These are phyloP conservation scores for Cyberlindnera subsufficiens DNA, from an alignment of 805 yeast species.

Conservation along the genomic window DNA sequence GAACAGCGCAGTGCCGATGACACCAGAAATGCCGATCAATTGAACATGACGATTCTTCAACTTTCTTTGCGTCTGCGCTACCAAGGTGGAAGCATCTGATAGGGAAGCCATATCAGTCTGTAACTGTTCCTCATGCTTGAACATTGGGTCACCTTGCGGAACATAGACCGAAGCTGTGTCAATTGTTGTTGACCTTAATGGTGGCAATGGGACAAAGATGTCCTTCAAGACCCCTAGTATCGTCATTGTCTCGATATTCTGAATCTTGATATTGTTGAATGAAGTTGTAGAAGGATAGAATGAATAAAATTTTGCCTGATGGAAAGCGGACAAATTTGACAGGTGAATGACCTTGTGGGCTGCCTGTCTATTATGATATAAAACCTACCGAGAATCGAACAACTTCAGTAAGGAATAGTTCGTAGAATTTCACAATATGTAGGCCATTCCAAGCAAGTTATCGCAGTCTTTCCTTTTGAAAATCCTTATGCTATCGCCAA, in stretches of 20 bases:
- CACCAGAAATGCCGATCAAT: constrained; percentile 74
- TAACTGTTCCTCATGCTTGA: not conserved
- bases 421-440: too few relatives aligned
- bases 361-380: not conserved
- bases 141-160: constrained; percentile 1
- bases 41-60: constrained; percentile 69
- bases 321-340: not conserved
- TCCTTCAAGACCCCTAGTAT: constrained; percentile 9
- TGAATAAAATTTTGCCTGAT: not conserved
- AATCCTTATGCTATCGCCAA: too few relatives aligned
- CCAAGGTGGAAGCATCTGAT: constrained; percentile 18
- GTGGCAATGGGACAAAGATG: constrained; percentile 19
- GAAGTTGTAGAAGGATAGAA: too few relatives aligned
- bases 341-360: not conserved
- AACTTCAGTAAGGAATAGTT: too few relatives aligned
- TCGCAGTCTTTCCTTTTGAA: too few relatives aligned
- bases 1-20: constrained; percentile 76
- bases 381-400: too few relatives aligned
- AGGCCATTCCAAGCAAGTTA: too few relatives aligned
- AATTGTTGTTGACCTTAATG: constrained; percentile 3
- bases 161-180: not conserved
- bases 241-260: not conserved
- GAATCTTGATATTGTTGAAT: too few relatives aligned
- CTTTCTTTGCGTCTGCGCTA: constrained; percentile 37
- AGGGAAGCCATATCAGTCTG: constrained; percentile 9